Base-by-base conservation (phyloP, 495 filamentous ascomycete species). In the Talaromyces stipitatus region DNA sequence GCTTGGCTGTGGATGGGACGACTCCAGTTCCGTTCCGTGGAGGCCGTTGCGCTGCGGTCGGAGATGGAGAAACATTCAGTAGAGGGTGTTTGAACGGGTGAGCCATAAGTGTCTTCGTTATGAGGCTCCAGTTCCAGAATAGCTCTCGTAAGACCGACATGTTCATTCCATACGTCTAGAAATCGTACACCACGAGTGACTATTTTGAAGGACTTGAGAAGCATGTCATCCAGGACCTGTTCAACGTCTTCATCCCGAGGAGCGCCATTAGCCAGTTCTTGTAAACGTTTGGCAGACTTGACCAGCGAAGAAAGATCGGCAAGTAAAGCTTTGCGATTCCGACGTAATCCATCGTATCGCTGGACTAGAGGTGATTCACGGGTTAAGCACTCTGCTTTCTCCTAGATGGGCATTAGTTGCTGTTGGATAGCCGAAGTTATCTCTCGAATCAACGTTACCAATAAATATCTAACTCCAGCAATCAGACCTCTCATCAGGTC, bases 401-500 rank as follows among this genome's bases (percentile, higher is more conserved):
- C 91, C 91, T 95, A 41, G 36, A 41, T 41, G n/a, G 36, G 36
- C 2, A 20, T 41, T 41, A 41, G 36, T 41, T 16, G 36, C 2
- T 41, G 36, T 7, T 20, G 18, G 36, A 20, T 41, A 16, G 36
- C n/a, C 18, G 2, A 5, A 41, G n/a, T 41, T 2, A 16, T 16
- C 27, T 20, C 16, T 45, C 29, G 28, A 23, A 18, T 32, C 10
- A 56, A 29, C 80, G 87, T 74, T 81, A 96, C 91, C 71, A 99
- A 70, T 33, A 97, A 81, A 73, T 83, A 89, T 33, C 92, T 83
- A 54, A 97, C 94, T 32, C 95, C 94, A 10, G 90, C 92, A 65
- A 97, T 95, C 60, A 96, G 85, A 26, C 89, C 90, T 62, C 89
- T 85, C 75, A 97, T 90, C 62, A 92, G 90, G 63, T 92, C 89